Evolutionary conservation across 306 rosid genomes (phyloP), one percentile per base, ranked within the genome.

Genomic region (Prunus mira): DNA sequence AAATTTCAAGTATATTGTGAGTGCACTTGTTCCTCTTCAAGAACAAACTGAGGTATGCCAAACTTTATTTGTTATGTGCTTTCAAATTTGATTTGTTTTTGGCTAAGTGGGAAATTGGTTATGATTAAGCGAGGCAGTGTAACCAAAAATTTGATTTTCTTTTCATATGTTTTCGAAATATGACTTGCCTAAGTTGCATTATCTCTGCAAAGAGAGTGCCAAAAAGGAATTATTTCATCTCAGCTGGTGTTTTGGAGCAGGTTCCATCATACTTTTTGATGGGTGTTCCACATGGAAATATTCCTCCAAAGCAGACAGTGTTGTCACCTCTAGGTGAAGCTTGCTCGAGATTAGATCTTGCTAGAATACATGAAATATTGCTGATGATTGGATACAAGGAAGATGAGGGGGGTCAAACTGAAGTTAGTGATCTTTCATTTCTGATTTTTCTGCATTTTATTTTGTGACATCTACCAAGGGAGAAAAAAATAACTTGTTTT

Each of bases 321-420:
- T 83, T 92, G 69, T 92, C 97, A 47, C 90, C 97, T 80, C 85
- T 95, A 47, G 97, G 87, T 65, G 97, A 95, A 67, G 97, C 97
- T 83, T 92, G 91, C 87, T 95, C 87, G 25, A 87, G 96, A 83
- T 76, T 90, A 82, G 99, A 95, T 82, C 91, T 95, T 19, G 91
- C 97, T 47, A 93, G 91, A 28, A 85, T 95, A 62, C 97, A 88
- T 76, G 92, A 95, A 86, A 82, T 90, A 77, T 81, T 95, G 89
- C 93, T 84, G 66, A 89, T 81, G 78, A 83, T 80, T 72, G 97
- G 97, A 66, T 90, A 92, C 85, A 92, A 81, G 89, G 99, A 89
- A 76, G 97, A 95, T 76, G 97, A 92, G 76, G 96, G 88, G 75
- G 92, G 85, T 79, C 93, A 92, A 12, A 92, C 89, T 81, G 98